Percentiles rank a stretch among this genome's conserved stretches.
Evolutionary conservation across 495 filamentous ascomycete genomes (phyloP).

Genomic region (Staphylotrichum tortipilum): DNA sequence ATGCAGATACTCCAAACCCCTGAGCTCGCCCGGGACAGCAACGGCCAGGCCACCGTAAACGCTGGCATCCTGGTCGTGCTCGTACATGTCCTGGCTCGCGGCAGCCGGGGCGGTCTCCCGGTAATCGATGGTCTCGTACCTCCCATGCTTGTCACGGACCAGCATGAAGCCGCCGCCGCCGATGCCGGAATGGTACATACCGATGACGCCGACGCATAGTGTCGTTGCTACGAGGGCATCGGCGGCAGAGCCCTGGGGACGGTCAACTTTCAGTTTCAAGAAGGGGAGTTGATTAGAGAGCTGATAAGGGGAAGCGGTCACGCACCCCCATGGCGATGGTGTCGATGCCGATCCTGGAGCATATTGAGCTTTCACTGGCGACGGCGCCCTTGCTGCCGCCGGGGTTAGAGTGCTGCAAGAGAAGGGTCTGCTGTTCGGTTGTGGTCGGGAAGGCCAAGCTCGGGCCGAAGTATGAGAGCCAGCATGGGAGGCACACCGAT

Average conservation of each 20-base stretch:
- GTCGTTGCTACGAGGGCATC: constrained; percentile 67
- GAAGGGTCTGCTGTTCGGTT: not conserved
- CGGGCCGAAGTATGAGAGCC: constrained; percentile 1
- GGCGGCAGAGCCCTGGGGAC: constrained; percentile 55
- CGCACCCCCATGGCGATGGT: constrained; percentile 52
- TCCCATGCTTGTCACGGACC: constrained; percentile 52
- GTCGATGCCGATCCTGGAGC: constrained; percentile 66
- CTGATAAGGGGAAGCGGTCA: not conserved
- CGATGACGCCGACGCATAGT: constrained; percentile 67
- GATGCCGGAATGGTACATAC: constrained; percentile 85
- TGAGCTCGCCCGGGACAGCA: constrained; percentile 75
- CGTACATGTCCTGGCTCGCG: constrained; percentile 73
- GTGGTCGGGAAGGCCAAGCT: constrained; percentile 4
- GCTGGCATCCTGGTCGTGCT: constrained; percentile 30
- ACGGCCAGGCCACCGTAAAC: constrained; percentile 35
- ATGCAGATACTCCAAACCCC: constrained; percentile 69
- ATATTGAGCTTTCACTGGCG: constrained; percentile 68
- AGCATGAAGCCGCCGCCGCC: constrained; percentile 88
- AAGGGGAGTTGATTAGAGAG: too few relatives aligned
- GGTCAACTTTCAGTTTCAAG: not conserved
- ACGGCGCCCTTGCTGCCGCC: constrained; percentile 54
- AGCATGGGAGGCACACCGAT: constrained; percentile 12
- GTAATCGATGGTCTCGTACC: constrained; percentile 74
- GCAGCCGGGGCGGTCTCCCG: constrained; percentile 76
- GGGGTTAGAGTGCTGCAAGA: not conserved